Evolutionary conservation across 495 filamentous ascomycete species (phyloP).

Genomic region (Daldinia loculata): DNA sequence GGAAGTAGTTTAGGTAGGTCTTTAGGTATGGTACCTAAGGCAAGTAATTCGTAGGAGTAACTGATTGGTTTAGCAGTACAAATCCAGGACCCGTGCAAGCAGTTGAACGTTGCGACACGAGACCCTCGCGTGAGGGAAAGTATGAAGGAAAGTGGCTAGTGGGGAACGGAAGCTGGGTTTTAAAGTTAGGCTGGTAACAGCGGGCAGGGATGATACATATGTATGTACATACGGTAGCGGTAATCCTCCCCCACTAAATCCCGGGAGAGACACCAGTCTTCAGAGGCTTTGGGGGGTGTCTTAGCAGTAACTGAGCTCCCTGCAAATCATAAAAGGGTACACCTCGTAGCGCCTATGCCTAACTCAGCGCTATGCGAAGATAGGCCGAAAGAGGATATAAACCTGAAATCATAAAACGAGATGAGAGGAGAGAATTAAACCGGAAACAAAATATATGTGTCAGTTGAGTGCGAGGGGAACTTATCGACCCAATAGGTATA

Average conservation of each 20-base stretch:
- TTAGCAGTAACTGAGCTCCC: constrained; percentile 4
- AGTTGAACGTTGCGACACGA: constrained; percentile 43
- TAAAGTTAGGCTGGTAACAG: constrained; percentile 41
- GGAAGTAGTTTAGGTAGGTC: constrained; percentile 28
- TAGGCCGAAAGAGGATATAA: background rate
- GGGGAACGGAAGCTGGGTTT: constrained; percentile 43
- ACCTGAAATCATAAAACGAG: background rate
- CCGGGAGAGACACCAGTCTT: constrained; percentile 25
- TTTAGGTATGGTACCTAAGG: constrained; percentile 11
- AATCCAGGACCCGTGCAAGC: constrained; percentile 21
- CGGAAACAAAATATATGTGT: background rate
- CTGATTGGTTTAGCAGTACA: constrained; percentile 10
- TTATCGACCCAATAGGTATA: background rate
- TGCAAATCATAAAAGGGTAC: constrained; percentile 28
- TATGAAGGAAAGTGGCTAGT: constrained; percentile 42
- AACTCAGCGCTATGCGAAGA: background rate
- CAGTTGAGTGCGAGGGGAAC: background rate
- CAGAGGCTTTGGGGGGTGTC: constrained; percentile 23
- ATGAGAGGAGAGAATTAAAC: background rate
- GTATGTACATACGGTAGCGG: constrained; percentile 29
- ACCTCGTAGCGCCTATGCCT: background rate
- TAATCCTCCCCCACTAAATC: constrained; percentile 38
- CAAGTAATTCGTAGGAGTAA: constrained; percentile 21
- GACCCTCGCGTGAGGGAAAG: constrained; percentile 40
- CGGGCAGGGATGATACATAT: constrained; percentile 31